These are phyloP conservation scores for Aspergillus hortae DNA, from an alignment of 2,329 filamentous ascomycete genomes.

Conservation along the genomic window DNA sequence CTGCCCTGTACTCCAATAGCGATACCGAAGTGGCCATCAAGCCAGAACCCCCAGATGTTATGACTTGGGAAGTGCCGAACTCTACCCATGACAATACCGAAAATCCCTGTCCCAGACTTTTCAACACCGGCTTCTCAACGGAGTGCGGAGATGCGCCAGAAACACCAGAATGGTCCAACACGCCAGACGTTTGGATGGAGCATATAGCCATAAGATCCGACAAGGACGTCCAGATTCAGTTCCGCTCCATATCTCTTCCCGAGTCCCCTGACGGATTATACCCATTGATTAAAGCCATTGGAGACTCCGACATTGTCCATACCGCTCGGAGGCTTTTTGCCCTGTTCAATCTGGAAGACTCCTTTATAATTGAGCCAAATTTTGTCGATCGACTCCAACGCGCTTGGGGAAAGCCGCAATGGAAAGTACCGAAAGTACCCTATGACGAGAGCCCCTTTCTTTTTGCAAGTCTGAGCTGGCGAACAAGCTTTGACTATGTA, in stretches of 20 bases:
- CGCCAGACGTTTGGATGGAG: background rate
- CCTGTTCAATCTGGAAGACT: background rate
- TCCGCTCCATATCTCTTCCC: conserved; percentile 4
- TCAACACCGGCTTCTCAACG: too few species aligned
- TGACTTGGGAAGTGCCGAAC: background rate
- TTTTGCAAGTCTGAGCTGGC: conserved; percentile 5
- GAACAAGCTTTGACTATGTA: conserved; percentile 4
- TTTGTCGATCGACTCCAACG: background rate
- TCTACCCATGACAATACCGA: background rate
- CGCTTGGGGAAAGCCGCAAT: background rate
- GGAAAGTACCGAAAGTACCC: background rate
- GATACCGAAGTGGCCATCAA: background rate
- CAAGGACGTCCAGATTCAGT: background rate
- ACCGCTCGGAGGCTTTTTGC: background rate
- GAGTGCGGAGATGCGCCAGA: too few species aligned
- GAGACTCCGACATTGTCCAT: background rate
- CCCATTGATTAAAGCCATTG: background rate
- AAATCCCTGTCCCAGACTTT: too few species aligned
- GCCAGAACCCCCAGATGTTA: background rate
- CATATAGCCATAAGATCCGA: background rate
- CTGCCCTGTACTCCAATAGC: background rate
- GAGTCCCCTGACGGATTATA: background rate
- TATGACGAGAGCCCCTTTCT: background rate
- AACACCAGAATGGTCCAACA: background rate
- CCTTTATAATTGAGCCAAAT: background rate